These are phyloP conservation scores for Rhizodiscina lignyota DNA, from an alignment of 495 filamentous ascomycete species.

Conservation along the genomic window DNA sequence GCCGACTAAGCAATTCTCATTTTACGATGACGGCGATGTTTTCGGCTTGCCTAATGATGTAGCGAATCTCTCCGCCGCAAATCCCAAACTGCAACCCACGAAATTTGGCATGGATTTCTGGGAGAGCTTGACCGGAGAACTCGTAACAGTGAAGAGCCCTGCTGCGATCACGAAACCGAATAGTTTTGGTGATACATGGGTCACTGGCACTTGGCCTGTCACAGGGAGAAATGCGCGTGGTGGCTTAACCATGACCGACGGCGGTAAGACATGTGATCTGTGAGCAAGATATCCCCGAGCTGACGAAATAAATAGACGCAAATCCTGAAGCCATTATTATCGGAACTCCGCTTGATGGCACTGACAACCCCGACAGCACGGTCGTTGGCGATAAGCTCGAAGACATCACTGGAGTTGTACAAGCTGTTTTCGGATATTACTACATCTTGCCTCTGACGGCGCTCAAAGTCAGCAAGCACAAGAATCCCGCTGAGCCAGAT, in stretches of 20 bases:
- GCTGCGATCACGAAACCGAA: slow-evolving; percentile 32
- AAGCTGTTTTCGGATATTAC: slow-evolving; percentile 42
- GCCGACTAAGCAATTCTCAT: slow-evolving; percentile 33
- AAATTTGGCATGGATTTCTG: slow-evolving; percentile 47
- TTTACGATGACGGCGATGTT: slow-evolving; percentile 35
- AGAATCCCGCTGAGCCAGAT: slow-evolving; percentile 17
- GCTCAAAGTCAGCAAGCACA: slow-evolving; percentile 23
- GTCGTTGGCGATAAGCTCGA: slow-evolving; percentile 38
- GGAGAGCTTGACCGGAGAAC: slow-evolving; percentile 41
- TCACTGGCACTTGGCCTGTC: slow-evolving; percentile 35
- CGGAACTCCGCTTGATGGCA: slow-evolving; percentile 39
- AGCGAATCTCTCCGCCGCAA: slow-evolving; percentile 31
- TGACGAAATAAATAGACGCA: slow-evolving; percentile 25
- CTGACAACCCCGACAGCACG: slow-evolving; percentile 31
- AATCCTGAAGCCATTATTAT: slow-evolving; percentile 48
- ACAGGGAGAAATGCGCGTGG: slow-evolving; percentile 35
- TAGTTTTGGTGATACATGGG: slow-evolving; percentile 45
- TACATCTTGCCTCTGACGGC: slow-evolving; percentile 37
- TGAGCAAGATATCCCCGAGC: background rate
- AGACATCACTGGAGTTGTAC: slow-evolving; percentile 42
- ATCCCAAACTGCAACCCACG: slow-evolving; percentile 34
- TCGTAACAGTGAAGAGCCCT: slow-evolving; percentile 34
- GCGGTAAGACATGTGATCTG: slow-evolving; percentile 5
- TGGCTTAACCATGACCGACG: slow-evolving; percentile 32
- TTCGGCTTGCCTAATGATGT: slow-evolving; percentile 37